These are phyloP conservation scores for Dendrocalamus latiflorus DNA, from an alignment of 202 grass and related monocot genomes.

Conservation along the genomic window DNA sequence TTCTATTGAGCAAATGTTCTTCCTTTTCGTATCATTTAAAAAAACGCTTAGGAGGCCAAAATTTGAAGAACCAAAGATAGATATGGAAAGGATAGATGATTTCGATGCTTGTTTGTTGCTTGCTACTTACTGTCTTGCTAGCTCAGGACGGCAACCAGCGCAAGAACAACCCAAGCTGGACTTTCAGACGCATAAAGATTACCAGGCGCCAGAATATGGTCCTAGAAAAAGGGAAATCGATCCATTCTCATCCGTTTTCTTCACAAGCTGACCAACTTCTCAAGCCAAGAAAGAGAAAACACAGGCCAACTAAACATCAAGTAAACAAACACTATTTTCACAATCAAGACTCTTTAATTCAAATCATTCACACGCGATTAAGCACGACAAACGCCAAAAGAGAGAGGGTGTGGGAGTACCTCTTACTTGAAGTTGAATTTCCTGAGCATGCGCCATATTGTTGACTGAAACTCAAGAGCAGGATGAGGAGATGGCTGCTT, in stretches of 20 bases:
- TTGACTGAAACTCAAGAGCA: background rate
- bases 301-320: background rate
- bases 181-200: background rate
- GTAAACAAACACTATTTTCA: background rate
- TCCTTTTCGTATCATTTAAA: background rate
- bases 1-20: background rate
- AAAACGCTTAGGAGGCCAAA: background rate
- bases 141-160: no score
- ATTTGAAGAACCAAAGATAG: background rate
- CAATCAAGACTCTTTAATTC: background rate
- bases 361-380: background rate
- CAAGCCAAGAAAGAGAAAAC: background rate
- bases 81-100: background rate
- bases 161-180: no score
- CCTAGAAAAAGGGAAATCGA: background rate
- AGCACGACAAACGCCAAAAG: background rate
- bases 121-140: background rate
- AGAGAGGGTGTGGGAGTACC: constrained; percentile 21
- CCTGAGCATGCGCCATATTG: constrained; percentile 41
- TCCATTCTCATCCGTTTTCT: background rate
- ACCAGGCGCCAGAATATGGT: background rate
- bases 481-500: background rate
- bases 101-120: background rate
- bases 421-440: constrained; percentile 55
- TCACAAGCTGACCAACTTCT: background rate